Percentiles rank a stretch among this genome's conserved stretches.
Conservation (phyloP, 1,139 yeast species). For the Scheffersomyces lignicola region DNA sequence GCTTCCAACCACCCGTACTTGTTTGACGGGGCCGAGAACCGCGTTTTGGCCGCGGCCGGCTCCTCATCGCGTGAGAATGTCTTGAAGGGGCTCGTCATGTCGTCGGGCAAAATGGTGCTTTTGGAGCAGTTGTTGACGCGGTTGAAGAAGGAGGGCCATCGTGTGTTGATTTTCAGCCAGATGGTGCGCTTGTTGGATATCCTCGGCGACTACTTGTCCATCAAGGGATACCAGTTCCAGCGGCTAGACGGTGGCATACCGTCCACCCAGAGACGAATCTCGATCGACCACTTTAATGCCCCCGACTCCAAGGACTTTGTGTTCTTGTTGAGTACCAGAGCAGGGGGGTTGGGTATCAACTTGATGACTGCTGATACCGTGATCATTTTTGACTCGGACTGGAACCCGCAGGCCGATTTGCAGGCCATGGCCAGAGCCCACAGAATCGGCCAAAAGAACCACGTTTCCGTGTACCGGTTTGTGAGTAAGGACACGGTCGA, state of each 20-base stretch:
- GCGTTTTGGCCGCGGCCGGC: slow-evolving; percentile 66
- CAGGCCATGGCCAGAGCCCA: slow-evolving; percentile 99
- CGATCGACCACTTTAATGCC: slow-evolving; percentile 96
- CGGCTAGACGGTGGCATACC: slow-evolving; percentile 97
- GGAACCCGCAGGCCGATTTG: slow-evolving; percentile 98
- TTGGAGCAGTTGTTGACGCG: slow-evolving; percentile 85
- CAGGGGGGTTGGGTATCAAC: slow-evolving; percentile 98
- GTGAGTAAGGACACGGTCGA: slow-evolving; percentile 97
- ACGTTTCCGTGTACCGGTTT: slow-evolving; percentile 94
- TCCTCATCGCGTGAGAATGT: slow-evolving; percentile 72
- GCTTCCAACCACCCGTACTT: slow-evolving; percentile 97
- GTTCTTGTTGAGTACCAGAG: slow-evolving; percentile 89
- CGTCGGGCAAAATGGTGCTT: slow-evolving; percentile 96
- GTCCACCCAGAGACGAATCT: slow-evolving; percentile 86
- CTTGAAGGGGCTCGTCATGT: slow-evolving; percentile 91
- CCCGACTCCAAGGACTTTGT: slow-evolving; percentile 92
- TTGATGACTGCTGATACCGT: slow-evolving; percentile 99
- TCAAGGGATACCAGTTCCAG: slow-evolving; percentile 90
- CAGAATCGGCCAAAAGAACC: slow-evolving; percentile 97
- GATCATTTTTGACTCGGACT: slow-evolving; percentile 94
- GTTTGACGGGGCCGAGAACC: slow-evolving; percentile 90
- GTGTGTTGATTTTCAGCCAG: slow-evolving; percentile 92
- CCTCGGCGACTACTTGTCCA: slow-evolving; percentile 85
- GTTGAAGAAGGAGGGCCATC: slow-evolving; percentile 87
- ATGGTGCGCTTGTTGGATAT: slow-evolving; percentile 97